Percentiles rank a stretch among this genome's conserved stretches.
Conservation (phyloP, 1,284 basidiomycete species). For the Tilletia caries region DNA sequence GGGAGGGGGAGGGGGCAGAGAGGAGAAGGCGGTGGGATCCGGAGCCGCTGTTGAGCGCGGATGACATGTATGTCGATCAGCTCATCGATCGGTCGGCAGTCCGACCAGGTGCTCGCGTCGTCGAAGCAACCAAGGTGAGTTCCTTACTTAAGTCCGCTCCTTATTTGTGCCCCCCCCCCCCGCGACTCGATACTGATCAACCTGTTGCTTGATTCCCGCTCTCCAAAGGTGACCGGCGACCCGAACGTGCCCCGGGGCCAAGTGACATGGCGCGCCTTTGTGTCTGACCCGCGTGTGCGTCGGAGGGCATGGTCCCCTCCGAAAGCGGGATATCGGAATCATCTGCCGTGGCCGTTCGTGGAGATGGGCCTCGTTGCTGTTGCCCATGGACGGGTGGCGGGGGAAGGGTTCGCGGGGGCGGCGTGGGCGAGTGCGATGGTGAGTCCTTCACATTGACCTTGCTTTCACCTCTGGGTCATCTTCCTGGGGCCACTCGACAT, state of each 20-base stretch:
- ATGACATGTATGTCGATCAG: constrained; percentile 33
- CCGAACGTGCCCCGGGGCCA: constrained; percentile 37
- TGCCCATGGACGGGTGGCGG: constrained; percentile 33
- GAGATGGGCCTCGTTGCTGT: constrained; percentile 25
- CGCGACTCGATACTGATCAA: no score
- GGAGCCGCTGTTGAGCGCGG: constrained; percentile 28
- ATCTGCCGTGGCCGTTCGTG: constrained; percentile 28
- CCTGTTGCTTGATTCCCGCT: not conserved
- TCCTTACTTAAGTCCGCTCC: not conserved
- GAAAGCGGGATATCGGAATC: constrained; percentile 21
- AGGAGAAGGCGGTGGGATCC: constrained; percentile 25
- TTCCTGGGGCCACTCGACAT: not conserved
- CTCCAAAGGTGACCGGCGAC: constrained; percentile 26
- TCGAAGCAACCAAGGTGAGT: constrained; percentile 35
- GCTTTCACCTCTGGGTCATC: constrained; percentile 14
- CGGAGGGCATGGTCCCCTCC: constrained; percentile 29
- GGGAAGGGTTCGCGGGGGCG: constrained; percentile 29
- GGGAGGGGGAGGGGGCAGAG: constrained; percentile 1
- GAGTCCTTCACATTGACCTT: no score
- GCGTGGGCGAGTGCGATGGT: constrained; percentile 33
- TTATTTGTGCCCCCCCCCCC: no score
- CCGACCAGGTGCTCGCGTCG: constrained; percentile 26
- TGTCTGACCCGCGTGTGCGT: constrained; percentile 30
- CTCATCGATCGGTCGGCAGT: constrained; percentile 26
- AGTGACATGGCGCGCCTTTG: constrained; percentile 36